Base-by-base conservation (phyloP, 768 basidiomycete genomes). In the Leccinum arenicola region DNA sequence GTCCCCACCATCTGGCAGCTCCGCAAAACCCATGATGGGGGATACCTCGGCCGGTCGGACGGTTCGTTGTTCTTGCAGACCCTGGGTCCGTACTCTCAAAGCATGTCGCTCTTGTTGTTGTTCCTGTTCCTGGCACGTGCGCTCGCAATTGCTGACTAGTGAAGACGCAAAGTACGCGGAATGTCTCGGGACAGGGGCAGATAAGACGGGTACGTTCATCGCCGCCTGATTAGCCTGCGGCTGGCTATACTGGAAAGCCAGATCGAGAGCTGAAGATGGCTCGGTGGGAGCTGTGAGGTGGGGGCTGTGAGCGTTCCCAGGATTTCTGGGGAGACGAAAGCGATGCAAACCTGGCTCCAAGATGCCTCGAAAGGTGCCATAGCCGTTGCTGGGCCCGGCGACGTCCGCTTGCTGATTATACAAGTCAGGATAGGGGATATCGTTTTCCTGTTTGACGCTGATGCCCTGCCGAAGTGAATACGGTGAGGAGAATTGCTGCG, bases 111-210 rank as follows among this genome's bases (percentile, higher is more conserved):
- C 70, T 29, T 69, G 71, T 27, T 73, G 70, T 10, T 64, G 73
- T 75, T 73, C 73, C 70, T 73, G 72, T 72, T 74, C 72, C 73
- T 73, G 72, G 56, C 73, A 73, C 68, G 72, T 75, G 70, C 72
- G 72, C 58, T 73, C 72, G 64, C 72, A 73, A 61, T 64, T 66
- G 63, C 60, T 63, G 64, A 73, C 62, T 10, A 73, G 57, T 38
- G 72, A 74, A 3, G 70, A 40, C 25, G 56, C 72, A 63, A 68
- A 71, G 61, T 73, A 73, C 0, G 68, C 56, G 40, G 71, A 71
- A 64, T 73, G 72, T 52, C 72, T 68, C 21, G 72, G 73, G 57
- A 73, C 67, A 57, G 72, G 72, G 48, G 72, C 72, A 25, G 72
- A 68, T 21, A 74, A 48, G 21, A 64, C 60, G 2, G 72, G 70